Conservation (phyloP, 495 filamentous ascomycete genomes). For the Margaritispora aquatica region DNA sequence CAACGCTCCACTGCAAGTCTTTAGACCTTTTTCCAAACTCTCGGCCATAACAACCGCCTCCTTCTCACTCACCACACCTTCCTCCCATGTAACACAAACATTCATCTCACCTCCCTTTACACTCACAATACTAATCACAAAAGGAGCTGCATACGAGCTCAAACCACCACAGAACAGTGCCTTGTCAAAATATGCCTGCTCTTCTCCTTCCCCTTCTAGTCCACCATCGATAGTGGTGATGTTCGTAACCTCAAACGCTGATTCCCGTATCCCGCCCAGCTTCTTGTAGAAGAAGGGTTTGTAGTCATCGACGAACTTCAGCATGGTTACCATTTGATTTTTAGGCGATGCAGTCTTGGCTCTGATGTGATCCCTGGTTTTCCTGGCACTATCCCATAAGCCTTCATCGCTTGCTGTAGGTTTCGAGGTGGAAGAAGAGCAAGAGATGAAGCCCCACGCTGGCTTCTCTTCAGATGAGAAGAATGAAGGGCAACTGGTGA, state of each 20-base stretch:
- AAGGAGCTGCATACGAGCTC: neutral
- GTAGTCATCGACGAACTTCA: neutral
- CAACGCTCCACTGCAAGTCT: neutral
- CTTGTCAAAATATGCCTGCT: neutral
- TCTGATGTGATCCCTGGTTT: neutral
- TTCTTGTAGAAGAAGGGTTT: neutral
- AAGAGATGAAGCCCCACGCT: neutral
- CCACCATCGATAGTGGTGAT: conserved; percentile 4
- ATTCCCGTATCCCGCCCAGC: neutral
- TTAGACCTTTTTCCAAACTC: neutral
- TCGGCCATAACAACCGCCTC: neutral
- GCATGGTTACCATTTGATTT: neutral
- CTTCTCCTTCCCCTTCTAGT: neutral
- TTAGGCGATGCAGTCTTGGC: neutral
- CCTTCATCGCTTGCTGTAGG: neutral
- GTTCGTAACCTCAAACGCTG: conserved; percentile 9
- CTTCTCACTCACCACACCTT: neutral
- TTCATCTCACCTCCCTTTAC: conserved; percentile 7
- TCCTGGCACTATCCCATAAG: conserved; percentile 1
- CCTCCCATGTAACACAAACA: neutral
- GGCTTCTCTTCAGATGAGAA: neutral
- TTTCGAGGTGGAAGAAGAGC: neutral
- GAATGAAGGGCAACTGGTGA: neutral
- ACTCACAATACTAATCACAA: neutral
- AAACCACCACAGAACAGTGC: neutral